Percentiles rank a stretch among this genome's conserved stretches.
These are phyloP conservation scores for Coniferiporia sulphurascens DNA, from an alignment of 1,284 basidiomycete genomes.

Conservation along the genomic window DNA sequence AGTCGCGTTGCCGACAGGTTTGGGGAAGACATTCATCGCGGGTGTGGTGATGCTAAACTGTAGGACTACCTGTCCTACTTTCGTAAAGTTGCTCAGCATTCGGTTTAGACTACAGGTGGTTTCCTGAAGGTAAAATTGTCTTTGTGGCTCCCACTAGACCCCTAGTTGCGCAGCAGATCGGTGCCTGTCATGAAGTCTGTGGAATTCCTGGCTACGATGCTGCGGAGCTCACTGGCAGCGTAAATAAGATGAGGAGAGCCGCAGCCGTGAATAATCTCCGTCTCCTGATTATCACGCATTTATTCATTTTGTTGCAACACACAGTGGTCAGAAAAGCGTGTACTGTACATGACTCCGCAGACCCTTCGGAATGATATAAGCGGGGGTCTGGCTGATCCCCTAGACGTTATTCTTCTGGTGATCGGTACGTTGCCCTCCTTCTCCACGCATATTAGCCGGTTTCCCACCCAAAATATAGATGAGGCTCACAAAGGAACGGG, in stretches of 20 bases:
- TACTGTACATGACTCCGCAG: conserved; percentile 98
- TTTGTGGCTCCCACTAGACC: conserved; percentile 97
- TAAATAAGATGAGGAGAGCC: conserved; percentile 45
- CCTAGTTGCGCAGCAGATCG: conserved; percentile 91
- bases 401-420: conserved; percentile 79
- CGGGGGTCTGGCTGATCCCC: conserved; percentile 69
- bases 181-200: conserved; percentile 90
- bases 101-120: conserved; percentile 82
- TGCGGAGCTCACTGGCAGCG: conserved; percentile 82
- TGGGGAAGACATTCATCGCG: conserved; percentile 98
- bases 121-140: conserved; percentile 88
- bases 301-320: background rate
- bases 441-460: conserved; percentile 11
- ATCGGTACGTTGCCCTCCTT: conserved; percentile 46
- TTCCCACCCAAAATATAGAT: conserved; percentile 44
- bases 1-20: conserved; percentile 91
- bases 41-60: conserved; percentile 96
- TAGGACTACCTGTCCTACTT: conserved; percentile 32
- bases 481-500: conserved; percentile 96
- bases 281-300: background rate
- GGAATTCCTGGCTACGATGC: conserved; percentile 90
- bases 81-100: background rate
- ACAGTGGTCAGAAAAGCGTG: conserved; percentile 81
- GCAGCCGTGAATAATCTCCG: conserved; percentile 48
- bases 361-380: conserved; percentile 88